phyloP scores from a whole-genome alignment of 2,329 filamentous ascomycete genomes.

The Metarhizium anisopliae region DNA sequence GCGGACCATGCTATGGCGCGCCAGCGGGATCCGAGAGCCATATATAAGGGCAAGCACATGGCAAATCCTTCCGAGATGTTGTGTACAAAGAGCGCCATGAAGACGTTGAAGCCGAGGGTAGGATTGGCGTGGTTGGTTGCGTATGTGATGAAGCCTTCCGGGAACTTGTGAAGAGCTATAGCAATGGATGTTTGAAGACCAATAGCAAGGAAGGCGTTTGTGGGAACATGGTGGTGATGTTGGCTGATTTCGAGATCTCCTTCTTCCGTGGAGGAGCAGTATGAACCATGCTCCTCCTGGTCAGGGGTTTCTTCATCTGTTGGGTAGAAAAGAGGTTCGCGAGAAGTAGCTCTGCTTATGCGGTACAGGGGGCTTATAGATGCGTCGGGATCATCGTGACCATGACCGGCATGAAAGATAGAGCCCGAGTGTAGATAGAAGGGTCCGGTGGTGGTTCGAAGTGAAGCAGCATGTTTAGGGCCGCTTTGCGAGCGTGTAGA shows the following conservation, averaged over 20 bases:
- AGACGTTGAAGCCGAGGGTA: constrained; percentile 78
- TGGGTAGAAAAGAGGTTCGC: constrained; percentile 23
- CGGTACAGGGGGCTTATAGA: constrained; percentile 24
- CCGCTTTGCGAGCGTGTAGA: constrained; percentile 23
- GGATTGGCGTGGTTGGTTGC: constrained; percentile 96
- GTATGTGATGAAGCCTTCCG: constrained; percentile 82
- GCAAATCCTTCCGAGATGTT: constrained; percentile 97
- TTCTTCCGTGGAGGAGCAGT: constrained; percentile 20
- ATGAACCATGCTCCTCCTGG: constrained; percentile 13
- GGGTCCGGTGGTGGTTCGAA: constrained; percentile 33
- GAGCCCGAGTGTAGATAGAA: constrained; percentile 18
- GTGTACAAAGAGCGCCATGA: constrained; percentile 93
- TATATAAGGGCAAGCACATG: constrained; percentile 84
- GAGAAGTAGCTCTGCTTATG: constrained; percentile 29
- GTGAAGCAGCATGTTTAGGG: constrained; percentile 25
- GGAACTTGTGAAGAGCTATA: constrained; percentile 92
- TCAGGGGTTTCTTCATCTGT: constrained; percentile 13
- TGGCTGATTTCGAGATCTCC: constrained; percentile 41
- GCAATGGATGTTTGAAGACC: constrained; percentile 94
- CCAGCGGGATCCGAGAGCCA: constrained; percentile 72
- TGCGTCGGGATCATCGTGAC: constrained; percentile 17
- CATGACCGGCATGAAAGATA: constrained; percentile 16
- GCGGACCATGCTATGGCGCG: constrained; percentile 80
- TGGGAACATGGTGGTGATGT: constrained; percentile 91
- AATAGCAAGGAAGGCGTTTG: constrained; percentile 87